Percentiles rank a stretch among this genome's conserved stretches.
Conservation (phyloP, 2,329 filamentous ascomycete species). For the Aureobasidium sp. region DNA sequence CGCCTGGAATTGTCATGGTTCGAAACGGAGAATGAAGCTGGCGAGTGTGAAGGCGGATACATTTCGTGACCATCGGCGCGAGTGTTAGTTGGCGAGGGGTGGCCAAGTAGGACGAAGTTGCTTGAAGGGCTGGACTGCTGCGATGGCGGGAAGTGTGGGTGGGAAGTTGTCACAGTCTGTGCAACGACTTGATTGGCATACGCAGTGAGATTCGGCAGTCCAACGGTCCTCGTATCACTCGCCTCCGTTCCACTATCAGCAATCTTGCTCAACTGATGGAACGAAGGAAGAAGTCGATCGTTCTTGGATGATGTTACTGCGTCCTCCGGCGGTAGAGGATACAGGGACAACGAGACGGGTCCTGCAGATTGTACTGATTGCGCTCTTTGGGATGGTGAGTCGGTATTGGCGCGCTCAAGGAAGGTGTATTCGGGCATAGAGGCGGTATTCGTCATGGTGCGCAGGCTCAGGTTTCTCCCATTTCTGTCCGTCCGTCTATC, state of each 20-base stretch:
- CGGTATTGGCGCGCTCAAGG: neutral
- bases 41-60: constrained; percentile 15
- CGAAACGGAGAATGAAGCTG: constrained; percentile 5
- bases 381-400: neutral
- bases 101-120: constrained; percentile 11
- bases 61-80: constrained; percentile 8
- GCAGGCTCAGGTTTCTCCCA: neutral
- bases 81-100: constrained; percentile 15
- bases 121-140: constrained; percentile 23
- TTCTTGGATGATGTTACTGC: constrained; percentile 18
- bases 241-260: constrained; percentile 23
- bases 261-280: constrained; percentile 26
- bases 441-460: constrained; percentile 2
- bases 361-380: neutral
- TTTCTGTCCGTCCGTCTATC: neutral
- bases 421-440: constrained; percentile 1
- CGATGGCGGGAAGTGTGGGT: constrained; percentile 20
- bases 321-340: constrained; percentile 8
- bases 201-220: constrained; percentile 14
- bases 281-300: constrained; percentile 26
- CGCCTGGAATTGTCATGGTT: constrained; percentile 11
- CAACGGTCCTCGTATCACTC: constrained; percentile 16
- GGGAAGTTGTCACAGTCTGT: constrained; percentile 22
- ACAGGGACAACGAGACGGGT: neutral
- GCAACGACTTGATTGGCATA: constrained; percentile 20